Evolutionary conservation across 208 protist genomes (phyloP).

Genomic region (Acanthamoeba healyi): DNA sequence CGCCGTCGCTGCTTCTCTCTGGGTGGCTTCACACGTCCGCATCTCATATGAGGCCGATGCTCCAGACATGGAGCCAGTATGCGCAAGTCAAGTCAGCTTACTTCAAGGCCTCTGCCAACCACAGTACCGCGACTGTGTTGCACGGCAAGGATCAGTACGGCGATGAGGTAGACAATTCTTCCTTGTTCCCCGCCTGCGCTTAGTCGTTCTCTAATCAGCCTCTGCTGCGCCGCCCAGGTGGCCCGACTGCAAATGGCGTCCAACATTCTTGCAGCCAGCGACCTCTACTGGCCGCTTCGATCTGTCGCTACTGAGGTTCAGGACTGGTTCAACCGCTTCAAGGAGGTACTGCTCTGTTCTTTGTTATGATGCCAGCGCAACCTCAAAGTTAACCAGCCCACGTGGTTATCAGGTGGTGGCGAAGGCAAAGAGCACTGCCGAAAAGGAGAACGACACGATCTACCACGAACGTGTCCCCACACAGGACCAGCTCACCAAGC

Average conservation of each 20-base stretch:
- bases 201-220: too few species aligned
- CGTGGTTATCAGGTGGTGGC: neutral
- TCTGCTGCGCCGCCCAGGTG: neutral
- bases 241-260: neutral
- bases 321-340: slow-evolving; percentile 14
- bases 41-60: neutral
- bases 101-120: slow-evolving; percentile 10
- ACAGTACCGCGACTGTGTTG: neutral
- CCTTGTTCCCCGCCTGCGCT: too few species aligned
- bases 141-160: slow-evolving; percentile 58
- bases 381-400: too few species aligned
- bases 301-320: neutral
- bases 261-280: neutral
- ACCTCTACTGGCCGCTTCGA: slow-evolving; percentile 7
- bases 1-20: neutral
- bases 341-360: neutral
- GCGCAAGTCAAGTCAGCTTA: slow-evolving; percentile 27
- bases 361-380: neutral
- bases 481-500: neutral
- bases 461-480: slow-evolving; percentile 33
- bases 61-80: neutral
- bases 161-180: neutral
- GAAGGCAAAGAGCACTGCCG: neutral
- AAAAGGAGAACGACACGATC: slow-evolving; percentile 52
- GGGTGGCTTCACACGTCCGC: too few species aligned